Percentiles rank a stretch among this genome's conserved stretches.
These are phyloP conservation scores for Hemileccinum rubropunctum DNA, from an alignment of 768 basidiomycete species.

Conservation along the genomic window DNA sequence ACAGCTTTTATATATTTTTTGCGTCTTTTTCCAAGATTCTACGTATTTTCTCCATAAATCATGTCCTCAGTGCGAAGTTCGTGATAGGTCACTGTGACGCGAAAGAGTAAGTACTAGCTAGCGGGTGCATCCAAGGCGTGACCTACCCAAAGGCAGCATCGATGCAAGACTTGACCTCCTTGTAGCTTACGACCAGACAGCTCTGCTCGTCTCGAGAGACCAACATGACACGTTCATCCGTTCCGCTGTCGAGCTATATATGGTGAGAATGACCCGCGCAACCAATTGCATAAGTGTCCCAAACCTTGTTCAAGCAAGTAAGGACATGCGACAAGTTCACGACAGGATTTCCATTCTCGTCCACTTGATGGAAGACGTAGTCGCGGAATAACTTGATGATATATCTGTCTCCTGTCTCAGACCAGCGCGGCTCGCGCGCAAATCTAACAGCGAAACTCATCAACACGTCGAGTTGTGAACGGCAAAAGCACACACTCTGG, in stretches of 20 bases:
- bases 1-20: constrained; percentile 44
- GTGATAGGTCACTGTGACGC: constrained; percentile 45
- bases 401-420: constrained; percentile 97
- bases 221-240: constrained; percentile 94
- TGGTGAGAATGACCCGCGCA: neutral
- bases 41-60: constrained; percentile 49
- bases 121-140: neutral
- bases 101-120: neutral
- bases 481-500: constrained; percentile 70
- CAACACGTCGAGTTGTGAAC: neutral
- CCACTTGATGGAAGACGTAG: constrained; percentile 97
- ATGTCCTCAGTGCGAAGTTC: constrained; percentile 20
- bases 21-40: constrained; percentile 67
- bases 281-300: constrained; percentile 9
- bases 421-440: constrained; percentile 94
- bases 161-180: constrained; percentile 84
- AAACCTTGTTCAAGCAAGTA: constrained; percentile 88
- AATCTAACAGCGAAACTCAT: constrained; percentile 55
- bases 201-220: constrained; percentile 94
- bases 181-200: constrained; percentile 90
- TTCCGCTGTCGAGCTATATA: constrained; percentile 81
- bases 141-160: constrained; percentile 80
- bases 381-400: constrained; percentile 98
- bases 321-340: constrained; percentile 90
- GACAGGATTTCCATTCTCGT: constrained; percentile 85